These are phyloP conservation scores for Citrus maxima DNA, from an alignment of 345 rosid species.

Conservation along the genomic window DNA sequence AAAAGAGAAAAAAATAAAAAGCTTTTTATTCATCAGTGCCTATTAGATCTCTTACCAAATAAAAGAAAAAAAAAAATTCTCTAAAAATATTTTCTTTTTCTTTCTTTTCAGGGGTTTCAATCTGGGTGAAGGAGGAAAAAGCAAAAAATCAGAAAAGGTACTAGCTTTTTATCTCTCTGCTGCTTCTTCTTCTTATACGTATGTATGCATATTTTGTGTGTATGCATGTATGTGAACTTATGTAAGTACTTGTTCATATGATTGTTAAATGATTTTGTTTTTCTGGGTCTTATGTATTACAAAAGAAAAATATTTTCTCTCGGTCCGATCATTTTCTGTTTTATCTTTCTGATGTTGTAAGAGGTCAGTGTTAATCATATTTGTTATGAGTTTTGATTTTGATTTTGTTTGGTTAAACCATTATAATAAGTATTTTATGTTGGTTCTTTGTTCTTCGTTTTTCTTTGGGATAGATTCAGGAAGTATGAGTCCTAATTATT, in stretches of 20 bases:
- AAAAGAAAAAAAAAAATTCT: background rate
- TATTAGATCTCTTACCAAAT: conserved; percentile 18
- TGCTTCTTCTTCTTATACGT: background rate
- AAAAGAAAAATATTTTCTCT: background rate
- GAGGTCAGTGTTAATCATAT: background rate
- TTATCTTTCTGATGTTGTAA: background rate
- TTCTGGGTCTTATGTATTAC: background rate
- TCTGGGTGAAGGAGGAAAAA: conserved; percentile 5
- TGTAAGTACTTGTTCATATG: background rate
- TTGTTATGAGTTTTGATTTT: background rate
- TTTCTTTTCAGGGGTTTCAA: conserved; percentile 18
- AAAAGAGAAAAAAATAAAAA: background rate
- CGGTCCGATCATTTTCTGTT: background rate
- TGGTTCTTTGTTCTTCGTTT: background rate
- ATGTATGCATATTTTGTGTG: background rate
- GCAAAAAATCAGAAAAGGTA: conserved; percentile 17
- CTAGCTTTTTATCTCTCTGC: background rate
- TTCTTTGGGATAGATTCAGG: background rate
- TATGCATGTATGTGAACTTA: background rate
- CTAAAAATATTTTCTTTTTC: conserved; percentile 12
- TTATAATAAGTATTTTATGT: background rate
- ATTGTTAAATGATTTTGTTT: background rate
- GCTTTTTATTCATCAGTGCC: conserved; percentile 1
- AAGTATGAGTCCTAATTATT: background rate
- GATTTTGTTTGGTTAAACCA: background rate